Conservation (phyloP, 345 rosid genomes). For the Lumnitzera racemosa region DNA sequence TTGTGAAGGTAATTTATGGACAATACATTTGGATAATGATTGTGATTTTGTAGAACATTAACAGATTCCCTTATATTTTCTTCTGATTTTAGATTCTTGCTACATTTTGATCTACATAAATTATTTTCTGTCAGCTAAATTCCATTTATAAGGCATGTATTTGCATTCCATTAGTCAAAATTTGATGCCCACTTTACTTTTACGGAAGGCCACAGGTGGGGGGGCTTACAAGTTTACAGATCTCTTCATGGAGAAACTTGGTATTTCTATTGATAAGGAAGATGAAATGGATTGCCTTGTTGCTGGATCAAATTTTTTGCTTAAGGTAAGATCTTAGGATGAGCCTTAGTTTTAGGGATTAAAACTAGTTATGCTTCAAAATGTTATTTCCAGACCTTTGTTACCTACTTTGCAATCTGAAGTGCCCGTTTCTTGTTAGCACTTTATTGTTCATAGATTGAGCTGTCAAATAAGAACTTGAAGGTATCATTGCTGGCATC, state of each 20-base stretch:
- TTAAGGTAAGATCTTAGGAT: slow-evolving; percentile 48
- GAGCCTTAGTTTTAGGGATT: neutral
- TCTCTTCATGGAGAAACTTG: slow-evolving; percentile 83
- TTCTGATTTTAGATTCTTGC: neutral
- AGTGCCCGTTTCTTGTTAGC: too few species aligned
- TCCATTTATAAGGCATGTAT: too few species aligned
- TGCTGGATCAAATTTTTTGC: slow-evolving; percentile 86
- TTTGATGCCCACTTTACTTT: slow-evolving; percentile 3
- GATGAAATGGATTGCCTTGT: slow-evolving; percentile 97
- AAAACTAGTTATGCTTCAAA: neutral
- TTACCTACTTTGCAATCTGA: neutral
- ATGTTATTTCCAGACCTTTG: neutral
- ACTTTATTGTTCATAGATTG: too few species aligned
- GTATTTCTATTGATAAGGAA: slow-evolving; percentile 74
- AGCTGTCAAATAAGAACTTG: too few species aligned
- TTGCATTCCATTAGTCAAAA: neutral
- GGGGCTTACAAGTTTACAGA: slow-evolving; percentile 94
- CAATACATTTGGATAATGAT: too few species aligned
- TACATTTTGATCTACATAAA: too few species aligned
- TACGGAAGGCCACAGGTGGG: slow-evolving; percentile 92
- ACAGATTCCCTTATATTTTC: neutral
- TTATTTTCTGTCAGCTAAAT: too few species aligned
- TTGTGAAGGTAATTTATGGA: too few species aligned
- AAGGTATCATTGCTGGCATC: too few species aligned
- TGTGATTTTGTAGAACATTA: too few species aligned